These are phyloP conservation scores for Nicotiana undulata DNA, from an alignment of 257 asterid genomes.

Conservation along the genomic window DNA sequence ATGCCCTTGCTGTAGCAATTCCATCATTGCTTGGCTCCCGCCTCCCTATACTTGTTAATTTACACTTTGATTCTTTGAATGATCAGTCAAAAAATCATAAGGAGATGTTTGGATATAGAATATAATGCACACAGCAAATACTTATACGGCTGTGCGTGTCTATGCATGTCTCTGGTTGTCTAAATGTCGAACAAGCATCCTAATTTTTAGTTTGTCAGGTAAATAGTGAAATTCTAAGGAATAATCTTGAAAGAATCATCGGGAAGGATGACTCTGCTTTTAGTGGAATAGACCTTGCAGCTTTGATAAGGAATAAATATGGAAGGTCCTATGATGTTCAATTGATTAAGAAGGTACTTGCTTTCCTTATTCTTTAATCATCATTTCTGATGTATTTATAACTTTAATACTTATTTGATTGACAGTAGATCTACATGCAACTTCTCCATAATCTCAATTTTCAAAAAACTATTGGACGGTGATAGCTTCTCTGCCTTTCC, in stretches of 20 bases:
- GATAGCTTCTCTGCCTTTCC: too few relatives aligned
- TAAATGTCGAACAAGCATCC: conserved; percentile 12
- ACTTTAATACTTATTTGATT: background rate
- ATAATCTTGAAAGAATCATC: conserved; percentile 65
- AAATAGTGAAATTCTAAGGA: conserved; percentile 51
- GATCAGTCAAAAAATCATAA: background rate
- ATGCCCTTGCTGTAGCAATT: background rate
- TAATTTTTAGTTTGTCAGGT: conserved; percentile 38
- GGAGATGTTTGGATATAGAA: background rate
- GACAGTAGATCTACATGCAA: background rate
- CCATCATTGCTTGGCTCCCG: background rate
- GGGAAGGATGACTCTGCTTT: conserved; percentile 81
- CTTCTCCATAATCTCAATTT: background rate
- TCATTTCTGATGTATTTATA: background rate
- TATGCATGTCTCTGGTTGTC: background rate
- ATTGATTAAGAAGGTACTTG: conserved; percentile 74
- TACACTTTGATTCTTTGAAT: background rate
- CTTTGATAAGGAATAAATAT: conserved; percentile 80
- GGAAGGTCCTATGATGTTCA: conserved; percentile 96
- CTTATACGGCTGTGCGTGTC: background rate
- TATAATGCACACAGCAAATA: background rate
- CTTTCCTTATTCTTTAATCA: conserved; percentile 10
- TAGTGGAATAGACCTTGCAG: conserved; percentile 89
- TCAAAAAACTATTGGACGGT: background rate
- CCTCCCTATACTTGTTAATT: background rate